Evolutionary conservation across 2,329 filamentous ascomycete species (phyloP), one percentile per base, ranked within the genome.

Genomic region (Cephalotrichum gorgonifer): DNA sequence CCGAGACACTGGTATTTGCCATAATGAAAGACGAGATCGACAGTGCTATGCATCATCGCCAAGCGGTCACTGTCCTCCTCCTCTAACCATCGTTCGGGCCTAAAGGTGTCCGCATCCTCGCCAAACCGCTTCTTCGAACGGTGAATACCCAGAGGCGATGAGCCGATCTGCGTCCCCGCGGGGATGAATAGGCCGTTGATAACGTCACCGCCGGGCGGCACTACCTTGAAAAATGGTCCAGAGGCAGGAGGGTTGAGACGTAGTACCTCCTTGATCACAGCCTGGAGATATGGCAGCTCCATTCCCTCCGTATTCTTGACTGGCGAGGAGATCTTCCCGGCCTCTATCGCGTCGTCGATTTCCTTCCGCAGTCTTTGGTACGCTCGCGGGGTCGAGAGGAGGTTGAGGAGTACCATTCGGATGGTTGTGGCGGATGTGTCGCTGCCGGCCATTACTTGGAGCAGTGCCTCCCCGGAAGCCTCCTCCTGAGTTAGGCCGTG

Each of bases 331-430:
- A 67, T 57, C 26, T 54, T 44, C 15, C 54, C 56, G 12, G 54
- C 54, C 26, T 48, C 31, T 31, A 52, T 50, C 4, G 60, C 58
- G 1, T 56, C 50, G 42, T 74, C 68, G 26, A 79, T 67, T 53
- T 82, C 78, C 0, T 54, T 54, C 27, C 71, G 69, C 0, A 83
- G 62, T 4, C 67, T 69, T 2, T 54, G 46, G 47, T 75, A 73
- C 0, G 73, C 65, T 0, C 63, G 60, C 0, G 75, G 74, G 31
- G 70, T 72, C 1, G 68, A 74, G 6, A 74, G 66, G 45, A 81
- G 60, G 54, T 74, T 70, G 14, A 80, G 65, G 45, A 81, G 53
- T 1, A 68, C 72, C 15, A 70, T 64, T 1, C 76, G 70, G 28
- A 70, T 61, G 2, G 57, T 58, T 0, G 56, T 61, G 1, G 66